Conservation (phyloP, 225 moss, liverwort and hornwort genomes). For the Polytrichum formosum region DNA sequence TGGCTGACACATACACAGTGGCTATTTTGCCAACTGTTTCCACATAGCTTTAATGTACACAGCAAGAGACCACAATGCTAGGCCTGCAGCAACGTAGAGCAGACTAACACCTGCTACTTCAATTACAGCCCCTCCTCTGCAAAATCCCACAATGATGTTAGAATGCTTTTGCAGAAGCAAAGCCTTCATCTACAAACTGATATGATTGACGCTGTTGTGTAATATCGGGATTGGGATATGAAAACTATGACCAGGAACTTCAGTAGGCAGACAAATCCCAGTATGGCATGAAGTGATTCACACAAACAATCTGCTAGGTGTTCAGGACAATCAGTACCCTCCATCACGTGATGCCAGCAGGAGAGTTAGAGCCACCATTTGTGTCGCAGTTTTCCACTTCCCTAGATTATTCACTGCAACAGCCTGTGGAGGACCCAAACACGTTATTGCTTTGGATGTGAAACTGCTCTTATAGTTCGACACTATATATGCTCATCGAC, state of each 20-base stretch:
- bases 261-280: too few relatives aligned
- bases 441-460: background rate
- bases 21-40: slow-evolving; percentile 52
- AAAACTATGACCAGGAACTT: too few relatives aligned
- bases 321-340: slow-evolving; percentile 41
- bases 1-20: too few relatives aligned
- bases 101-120: slow-evolving; percentile 64
- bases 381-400: slow-evolving; percentile 91
- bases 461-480: too few relatives aligned
- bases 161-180: too few relatives aligned
- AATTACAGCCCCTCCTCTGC: slow-evolving; percentile 51
- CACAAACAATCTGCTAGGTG: too few relatives aligned
- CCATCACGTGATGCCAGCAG: slow-evolving; percentile 74
- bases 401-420: slow-evolving; percentile 92
- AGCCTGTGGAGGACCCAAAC: slow-evolving; percentile 41
- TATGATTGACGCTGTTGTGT: too few relatives aligned
- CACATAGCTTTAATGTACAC: slow-evolving; percentile 78
- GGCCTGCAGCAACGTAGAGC: slow-evolving; percentile 74
- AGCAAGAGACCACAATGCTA: slow-evolving; percentile 83
- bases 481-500: too few relatives aligned
- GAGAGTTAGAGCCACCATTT: slow-evolving; percentile 88
- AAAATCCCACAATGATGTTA: background rate
- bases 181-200: too few relatives aligned
- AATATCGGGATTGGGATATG: too few relatives aligned
- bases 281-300: too few relatives aligned